Conservation (phyloP, 345 rosid species). For the Eucalyptus polyanthemos region DNA sequence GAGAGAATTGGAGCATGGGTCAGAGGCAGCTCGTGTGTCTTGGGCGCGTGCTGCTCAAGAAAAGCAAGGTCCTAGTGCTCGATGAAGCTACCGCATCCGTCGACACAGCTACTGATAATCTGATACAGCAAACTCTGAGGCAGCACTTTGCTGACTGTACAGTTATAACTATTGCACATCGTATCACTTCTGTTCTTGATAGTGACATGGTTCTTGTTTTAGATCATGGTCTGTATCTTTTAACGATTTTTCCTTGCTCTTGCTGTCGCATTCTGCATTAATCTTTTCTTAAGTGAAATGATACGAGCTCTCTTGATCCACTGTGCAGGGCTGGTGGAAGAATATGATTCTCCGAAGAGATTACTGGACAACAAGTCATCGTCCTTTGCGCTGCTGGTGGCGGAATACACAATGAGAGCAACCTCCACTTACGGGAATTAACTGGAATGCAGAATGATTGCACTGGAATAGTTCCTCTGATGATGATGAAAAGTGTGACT, state of each 20-base stretch:
- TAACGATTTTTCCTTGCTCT: not conserved
- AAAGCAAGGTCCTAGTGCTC: conserved; percentile 66
- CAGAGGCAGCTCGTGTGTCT: conserved; percentile 85
- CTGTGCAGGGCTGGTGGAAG: conserved; percentile 51
- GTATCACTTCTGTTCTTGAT: conserved; percentile 79
- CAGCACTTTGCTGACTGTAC: conserved; percentile 60
- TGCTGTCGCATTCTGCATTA: not conserved
- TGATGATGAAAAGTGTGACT: not conserved
- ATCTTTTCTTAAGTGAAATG: not conserved
- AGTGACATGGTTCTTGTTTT: conserved; percentile 76
- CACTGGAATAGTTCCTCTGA: not conserved
- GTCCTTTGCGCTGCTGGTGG: conserved; percentile 66
- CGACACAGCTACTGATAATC: conserved; percentile 75
- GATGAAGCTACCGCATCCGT: conserved; percentile 94
- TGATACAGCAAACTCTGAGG: conserved; percentile 63
- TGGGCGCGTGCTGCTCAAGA: conserved; percentile 70
- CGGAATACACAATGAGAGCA: conserved; percentile 58
- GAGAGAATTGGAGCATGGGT: conserved; percentile 96
- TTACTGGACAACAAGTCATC: conserved; percentile 55
- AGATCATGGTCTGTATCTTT: conserved; percentile 35
- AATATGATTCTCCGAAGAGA: conserved; percentile 53
- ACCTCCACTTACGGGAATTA: conserved; percentile 2
- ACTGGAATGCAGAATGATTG: not conserved
- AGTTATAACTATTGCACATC: conserved; percentile 70
- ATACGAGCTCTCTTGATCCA: not conserved